Evolutionary conservation across 805 yeast genomes (phyloP), one percentile per base, ranked within the genome.

Genomic region (Teunomyces barrocoloradensis): DNA sequence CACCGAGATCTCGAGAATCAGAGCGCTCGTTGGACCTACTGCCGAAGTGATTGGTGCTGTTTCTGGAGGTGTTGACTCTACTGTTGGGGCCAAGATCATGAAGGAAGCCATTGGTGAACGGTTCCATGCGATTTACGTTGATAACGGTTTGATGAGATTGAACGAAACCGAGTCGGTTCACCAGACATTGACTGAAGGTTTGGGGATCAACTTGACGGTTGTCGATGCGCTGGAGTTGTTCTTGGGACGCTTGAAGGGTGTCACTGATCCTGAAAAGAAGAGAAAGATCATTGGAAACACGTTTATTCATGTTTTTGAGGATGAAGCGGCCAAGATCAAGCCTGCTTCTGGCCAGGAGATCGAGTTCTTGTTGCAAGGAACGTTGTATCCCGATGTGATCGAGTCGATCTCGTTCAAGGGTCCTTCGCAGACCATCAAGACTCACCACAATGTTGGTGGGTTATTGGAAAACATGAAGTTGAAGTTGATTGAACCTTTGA

Each of bases 31-130:
- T 57, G 99, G 99, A 44, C 97, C 97, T 57, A 85, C 90, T 48
- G 98, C 97, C 48, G 98, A 94, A 74, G 99, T 94, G 55, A 94
- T 94, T 64, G 99, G 99, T 74, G 99, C 99, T 47, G 99, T 94
- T 55, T 89, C 97, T 45, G 99, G 99, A 63, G 99, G 99, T 77
- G 99, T 94, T 53, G 99, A 94, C 74, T 94, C 99, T 44, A 94
- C 99, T 42, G 99, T 94, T 51, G 99, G 97, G 56, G 97, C 99
- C 55, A 94, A 92, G 78, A 80, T 94, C 66, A 87, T 94, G 96
- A 85, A 89, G 55, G 97, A 88, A 75, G 99, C 99, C 56, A 94
- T 94, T 69, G 99, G 99, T 65, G 94, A 89, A 63, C 83, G 99
- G 69, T 94, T 94, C 87, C 99, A 94, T 64, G 99, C 99, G 50